phyloP scores from a whole-genome alignment of 2,329 filamentous ascomycete species.

The Parascedosporium putredinis region DNA sequence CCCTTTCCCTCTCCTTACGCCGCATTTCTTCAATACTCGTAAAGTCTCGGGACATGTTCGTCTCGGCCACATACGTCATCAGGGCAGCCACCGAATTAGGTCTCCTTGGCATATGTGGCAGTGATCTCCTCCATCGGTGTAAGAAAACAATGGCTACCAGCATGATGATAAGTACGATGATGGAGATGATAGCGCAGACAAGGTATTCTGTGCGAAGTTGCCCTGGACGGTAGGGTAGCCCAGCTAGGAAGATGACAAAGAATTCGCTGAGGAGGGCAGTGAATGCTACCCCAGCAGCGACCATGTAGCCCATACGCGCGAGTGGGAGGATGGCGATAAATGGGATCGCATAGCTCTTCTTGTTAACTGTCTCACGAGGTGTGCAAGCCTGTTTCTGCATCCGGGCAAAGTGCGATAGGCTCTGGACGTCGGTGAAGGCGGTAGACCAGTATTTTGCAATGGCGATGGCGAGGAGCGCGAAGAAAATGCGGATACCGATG shows the following conservation, averaged over 20 bases:
- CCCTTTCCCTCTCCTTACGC: constrained; percentile 10
- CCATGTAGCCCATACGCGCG: constrained; percentile 11
- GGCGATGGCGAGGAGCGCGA: constrained; percentile 13
- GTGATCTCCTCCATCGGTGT: constrained; percentile 12
- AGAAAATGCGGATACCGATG: constrained; percentile 13
- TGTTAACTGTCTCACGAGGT: constrained; percentile 13
- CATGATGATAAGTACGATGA: constrained; percentile 12
- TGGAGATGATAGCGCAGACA: constrained; percentile 12
- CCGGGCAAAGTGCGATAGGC: constrained; percentile 13
- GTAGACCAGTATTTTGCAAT: constrained; percentile 14
- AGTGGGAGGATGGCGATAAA: constrained; percentile 13
- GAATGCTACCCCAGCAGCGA: constrained; percentile 13
- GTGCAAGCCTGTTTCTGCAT: constrained; percentile 11
- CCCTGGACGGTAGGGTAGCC: constrained; percentile 16
- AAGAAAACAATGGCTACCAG: constrained; percentile 12
- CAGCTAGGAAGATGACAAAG: constrained; percentile 14
- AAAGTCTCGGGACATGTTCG: constrained; percentile 14
- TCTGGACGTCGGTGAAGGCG: constrained; percentile 16
- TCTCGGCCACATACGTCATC: constrained; percentile 17
- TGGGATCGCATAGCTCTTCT: constrained; percentile 12
- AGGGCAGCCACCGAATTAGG: constrained; percentile 15
- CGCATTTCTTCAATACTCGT: constrained; percentile 9
- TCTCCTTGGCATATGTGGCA: constrained; percentile 15
- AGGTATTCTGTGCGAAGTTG: constrained; percentile 16
- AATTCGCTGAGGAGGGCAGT: constrained; percentile 14